Evolutionary conservation across 2,329 filamentous ascomycete genomes (phyloP).

Genomic region (Paecilomyces formosus): DNA sequence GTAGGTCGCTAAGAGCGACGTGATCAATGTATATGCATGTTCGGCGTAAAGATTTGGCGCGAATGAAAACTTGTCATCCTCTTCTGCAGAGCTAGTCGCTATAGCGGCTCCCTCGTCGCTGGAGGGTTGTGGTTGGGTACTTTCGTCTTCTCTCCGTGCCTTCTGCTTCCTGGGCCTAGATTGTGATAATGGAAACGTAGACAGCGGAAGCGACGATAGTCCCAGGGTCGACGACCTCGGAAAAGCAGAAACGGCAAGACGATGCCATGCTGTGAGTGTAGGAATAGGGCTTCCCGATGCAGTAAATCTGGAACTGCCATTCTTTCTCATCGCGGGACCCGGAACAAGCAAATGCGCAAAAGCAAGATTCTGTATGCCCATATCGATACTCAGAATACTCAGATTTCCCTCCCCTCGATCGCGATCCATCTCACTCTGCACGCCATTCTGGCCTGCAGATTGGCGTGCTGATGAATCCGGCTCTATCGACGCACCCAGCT

Average conservation of each 20-base stretch:
- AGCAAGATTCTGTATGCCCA: conserved; percentile 76
- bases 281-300: not conserved
- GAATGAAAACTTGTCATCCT: conserved; percentile 29
- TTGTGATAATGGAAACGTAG: not conserved
- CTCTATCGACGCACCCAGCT: not conserved
- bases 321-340: not conserved
- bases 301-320: not conserved
- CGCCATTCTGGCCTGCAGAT: not conserved
- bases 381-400: conserved; percentile 69
- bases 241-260: conserved; percentile 26
- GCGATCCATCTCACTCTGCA: not conserved
- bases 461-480: not conserved
- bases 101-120: not conserved
- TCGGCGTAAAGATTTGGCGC: conserved; percentile 47
- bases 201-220: not conserved
- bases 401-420: conserved; percentile 10
- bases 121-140: not conserved
- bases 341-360: conserved; percentile 54
- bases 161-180: not conserved
- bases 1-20: conserved; percentile 41
- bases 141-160: not conserved
- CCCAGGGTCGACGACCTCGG: not conserved
- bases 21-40: conserved; percentile 50
- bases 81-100: not conserved
- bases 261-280: conserved; percentile 34